These are phyloP conservation scores for Coniella vitis DNA, from an alignment of 2,329 filamentous ascomycete genomes.

Conservation along the genomic window DNA sequence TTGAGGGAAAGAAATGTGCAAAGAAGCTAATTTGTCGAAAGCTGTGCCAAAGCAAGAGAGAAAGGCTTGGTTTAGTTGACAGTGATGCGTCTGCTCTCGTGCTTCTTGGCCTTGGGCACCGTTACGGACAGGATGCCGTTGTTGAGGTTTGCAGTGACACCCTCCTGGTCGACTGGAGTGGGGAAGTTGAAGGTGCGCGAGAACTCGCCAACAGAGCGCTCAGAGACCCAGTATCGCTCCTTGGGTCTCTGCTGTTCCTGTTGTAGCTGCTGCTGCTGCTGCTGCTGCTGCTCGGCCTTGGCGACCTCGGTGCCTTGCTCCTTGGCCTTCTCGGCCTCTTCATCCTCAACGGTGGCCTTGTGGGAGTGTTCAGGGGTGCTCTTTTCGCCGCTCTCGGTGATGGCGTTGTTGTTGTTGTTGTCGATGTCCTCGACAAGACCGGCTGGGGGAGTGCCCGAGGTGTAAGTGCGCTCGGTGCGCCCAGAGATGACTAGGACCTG, in stretches of 20 bases:
- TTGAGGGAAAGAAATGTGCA: too few relatives aligned
- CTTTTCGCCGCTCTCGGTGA: slow-evolving; percentile 32
- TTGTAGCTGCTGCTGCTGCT: slow-evolving; percentile 15
- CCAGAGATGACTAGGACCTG: slow-evolving; percentile 68
- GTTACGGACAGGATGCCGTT: slow-evolving; percentile 58
- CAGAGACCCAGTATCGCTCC: slow-evolving; percentile 60
- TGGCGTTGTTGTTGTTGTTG: slow-evolving; percentile 28
- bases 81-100: slow-evolving; percentile 47
- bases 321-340: slow-evolving; percentile 31
- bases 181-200: slow-evolving; percentile 64
- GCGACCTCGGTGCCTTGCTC: slow-evolving; percentile 25
- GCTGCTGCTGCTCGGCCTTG: slow-evolving; percentile 10
- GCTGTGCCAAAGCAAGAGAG: background rate
- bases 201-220: slow-evolving; percentile 62
- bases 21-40: too few relatives aligned
- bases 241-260: slow-evolving; percentile 19
- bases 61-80: slow-evolving; percentile 40
- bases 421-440: slow-evolving; percentile 38
- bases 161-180: slow-evolving; percentile 53
- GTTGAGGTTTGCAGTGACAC: slow-evolving; percentile 54
- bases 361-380: slow-evolving; percentile 32
- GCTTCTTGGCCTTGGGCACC: slow-evolving; percentile 61
- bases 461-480: slow-evolving; percentile 57
- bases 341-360: slow-evolving; percentile 62
- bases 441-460: slow-evolving; percentile 45